A percentile compares a stretch with the other conserved stretches of the same genome.
Conservation (phyloP, 768 basidiomycete species). For the Lactarius trivialis region DNA sequence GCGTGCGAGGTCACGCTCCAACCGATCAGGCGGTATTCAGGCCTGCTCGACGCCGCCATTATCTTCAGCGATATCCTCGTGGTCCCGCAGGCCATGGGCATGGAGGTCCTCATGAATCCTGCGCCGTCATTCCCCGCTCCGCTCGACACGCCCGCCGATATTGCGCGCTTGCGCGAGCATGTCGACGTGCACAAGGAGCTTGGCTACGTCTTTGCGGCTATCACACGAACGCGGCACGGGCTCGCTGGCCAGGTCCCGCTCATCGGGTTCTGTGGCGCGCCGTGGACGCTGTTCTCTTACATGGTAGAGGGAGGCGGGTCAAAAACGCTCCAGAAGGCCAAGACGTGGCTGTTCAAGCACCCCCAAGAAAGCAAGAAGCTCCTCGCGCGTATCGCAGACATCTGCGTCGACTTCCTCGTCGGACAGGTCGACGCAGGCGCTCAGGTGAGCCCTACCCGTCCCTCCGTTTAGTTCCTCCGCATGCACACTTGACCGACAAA, state of each 20-base stretch:
- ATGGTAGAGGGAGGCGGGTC: constrained; percentile 97
- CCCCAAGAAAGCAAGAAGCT: constrained; percentile 79
- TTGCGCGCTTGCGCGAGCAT: constrained; percentile 47
- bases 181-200: constrained; percentile 83
- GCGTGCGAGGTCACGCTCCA: constrained; percentile 89
- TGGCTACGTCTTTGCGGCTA: constrained; percentile 88
- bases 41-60: constrained; percentile 89
- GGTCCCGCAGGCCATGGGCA: constrained; percentile 95
- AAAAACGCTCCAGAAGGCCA: constrained; percentile 85
- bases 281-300: constrained; percentile 97
- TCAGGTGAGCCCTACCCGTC: constrained; percentile 53
- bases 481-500: not conserved
- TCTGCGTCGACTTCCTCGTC: constrained; percentile 85
- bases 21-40: constrained; percentile 83
- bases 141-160: constrained; percentile 67
- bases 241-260: constrained; percentile 87
- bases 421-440: constrained; percentile 94
- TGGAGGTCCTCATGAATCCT: constrained; percentile 92
- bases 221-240: constrained; percentile 74
- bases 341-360: constrained; percentile 91
- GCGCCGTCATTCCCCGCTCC: constrained; percentile 87
- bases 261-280: constrained; percentile 95
- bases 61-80: constrained; percentile 99
- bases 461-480: not conserved
- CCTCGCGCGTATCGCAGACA: constrained; percentile 72